Evolutionary conservation across 495 filamentous ascomycete genomes (phyloP).

Genomic region (Neurospora africana): DNA sequence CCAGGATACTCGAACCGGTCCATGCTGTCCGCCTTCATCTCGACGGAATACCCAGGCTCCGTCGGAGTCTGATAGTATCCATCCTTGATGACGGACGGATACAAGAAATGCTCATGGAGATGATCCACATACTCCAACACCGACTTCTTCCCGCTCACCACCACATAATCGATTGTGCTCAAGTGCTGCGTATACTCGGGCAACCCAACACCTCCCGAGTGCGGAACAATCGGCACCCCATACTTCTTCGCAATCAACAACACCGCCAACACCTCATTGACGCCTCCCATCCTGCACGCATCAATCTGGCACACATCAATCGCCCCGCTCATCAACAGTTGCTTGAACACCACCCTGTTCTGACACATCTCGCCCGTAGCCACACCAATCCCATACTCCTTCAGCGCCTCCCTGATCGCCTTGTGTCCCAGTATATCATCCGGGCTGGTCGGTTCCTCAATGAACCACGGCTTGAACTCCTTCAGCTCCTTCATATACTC

Average conservation of each 20-base stretch:
- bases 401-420: conserved; percentile 68
- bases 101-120: conserved; percentile 84
- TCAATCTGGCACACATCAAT: conserved; percentile 88
- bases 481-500: conserved; percentile 73
- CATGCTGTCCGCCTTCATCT: conserved; percentile 89
- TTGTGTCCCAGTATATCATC: conserved; percentile 88
- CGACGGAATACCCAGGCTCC: conserved; percentile 76
- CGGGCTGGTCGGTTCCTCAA: conserved; percentile 91
- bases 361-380: conserved; percentile 97
- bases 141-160: conserved; percentile 68
- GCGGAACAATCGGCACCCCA: conserved; percentile 74
- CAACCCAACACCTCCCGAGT: conserved; percentile 80
- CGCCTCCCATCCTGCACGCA: conserved; percentile 81
- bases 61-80: conserved; percentile 82
- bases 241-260: conserved; percentile 83
- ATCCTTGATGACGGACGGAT: conserved; percentile 69
- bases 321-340: conserved; percentile 66
- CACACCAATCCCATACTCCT: conserved; percentile 66
- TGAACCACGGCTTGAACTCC: conserved; percentile 90
- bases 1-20: conserved; percentile 66
- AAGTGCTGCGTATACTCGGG: conserved; percentile 94
- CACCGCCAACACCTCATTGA: conserved; percentile 90
- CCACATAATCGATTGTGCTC: conserved; percentile 89
- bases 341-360: conserved; percentile 91
- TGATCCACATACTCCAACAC: conserved; percentile 90